phyloP scores from a whole-genome alignment of 768 basidiomycete genomes.

The Ephemerocybe angulata region DNA sequence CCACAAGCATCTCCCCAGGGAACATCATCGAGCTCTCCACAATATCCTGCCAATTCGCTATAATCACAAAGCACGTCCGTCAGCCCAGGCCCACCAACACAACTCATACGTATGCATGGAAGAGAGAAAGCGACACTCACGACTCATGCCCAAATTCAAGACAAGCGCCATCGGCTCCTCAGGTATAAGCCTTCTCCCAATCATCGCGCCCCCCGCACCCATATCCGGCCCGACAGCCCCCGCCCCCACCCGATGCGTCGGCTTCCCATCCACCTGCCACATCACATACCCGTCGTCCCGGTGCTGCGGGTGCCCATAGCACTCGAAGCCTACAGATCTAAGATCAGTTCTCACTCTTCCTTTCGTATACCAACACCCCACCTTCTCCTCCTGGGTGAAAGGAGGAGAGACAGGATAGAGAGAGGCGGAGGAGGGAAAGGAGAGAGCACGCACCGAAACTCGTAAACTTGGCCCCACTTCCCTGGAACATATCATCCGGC shows the following conservation, averaged over 20 bases:
- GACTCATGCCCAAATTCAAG: constrained; percentile 61
- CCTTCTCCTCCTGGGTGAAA: no score
- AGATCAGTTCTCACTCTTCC: no score
- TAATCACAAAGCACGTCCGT: no score
- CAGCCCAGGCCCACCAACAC: no score
- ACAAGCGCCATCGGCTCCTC: constrained; percentile 60
- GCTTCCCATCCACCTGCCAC: constrained; percentile 64
- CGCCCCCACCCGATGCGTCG: constrained; percentile 51
- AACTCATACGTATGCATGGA: no score
- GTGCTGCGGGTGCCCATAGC: constrained; percentile 58
- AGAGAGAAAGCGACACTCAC: no score
- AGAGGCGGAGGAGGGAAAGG: background rate
- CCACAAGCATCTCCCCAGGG: constrained; percentile 67
- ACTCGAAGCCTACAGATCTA: constrained; percentile 75
- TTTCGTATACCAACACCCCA: no score
- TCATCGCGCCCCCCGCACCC: constrained; percentile 44
- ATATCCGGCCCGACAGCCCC: constrained; percentile 43
- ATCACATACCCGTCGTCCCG: constrained; percentile 61
- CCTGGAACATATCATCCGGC: constrained; percentile 55
- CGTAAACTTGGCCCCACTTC: constrained; percentile 48
- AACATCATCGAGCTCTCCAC: constrained; percentile 56
- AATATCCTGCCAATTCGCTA: constrained; percentile 64
- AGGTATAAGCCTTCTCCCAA: constrained; percentile 58
- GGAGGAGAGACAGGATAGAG: background rate
- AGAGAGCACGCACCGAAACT: constrained; percentile 38